A percentile compares a stretch with the other conserved stretches of the same genome.
phyloP scores from a whole-genome alignment of 805 yeast genomes.

The Priceomyces carsonii region DNA sequence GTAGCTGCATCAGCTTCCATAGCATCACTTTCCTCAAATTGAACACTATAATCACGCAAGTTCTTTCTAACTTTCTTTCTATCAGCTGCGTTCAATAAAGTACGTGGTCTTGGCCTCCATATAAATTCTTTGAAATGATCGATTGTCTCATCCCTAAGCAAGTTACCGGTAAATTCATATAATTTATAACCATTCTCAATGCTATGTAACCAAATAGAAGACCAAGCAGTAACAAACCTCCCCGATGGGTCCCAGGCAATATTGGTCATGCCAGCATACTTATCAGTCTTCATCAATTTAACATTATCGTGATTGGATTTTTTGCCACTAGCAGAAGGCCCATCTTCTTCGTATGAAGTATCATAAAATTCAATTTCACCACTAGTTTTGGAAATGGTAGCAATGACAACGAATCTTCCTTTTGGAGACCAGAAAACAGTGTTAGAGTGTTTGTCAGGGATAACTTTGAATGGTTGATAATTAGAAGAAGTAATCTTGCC shows the following conservation, averaged over 20 bases:
- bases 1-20: constrained; percentile 94
- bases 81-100: constrained; percentile 72
- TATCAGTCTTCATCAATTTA: constrained; percentile 61
- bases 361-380: constrained; percentile 87
- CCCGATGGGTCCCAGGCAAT: constrained; percentile 96
- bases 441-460: constrained; percentile 67
- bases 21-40: constrained; percentile 92
- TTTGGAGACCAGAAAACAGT: constrained; percentile 86
- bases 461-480: constrained; percentile 61
- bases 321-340: constrained; percentile 29
- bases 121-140: constrained; percentile 85
- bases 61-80: constrained; percentile 89
- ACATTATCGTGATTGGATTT: constrained; percentile 57
- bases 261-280: constrained; percentile 77
- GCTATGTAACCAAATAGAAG: constrained; percentile 80
- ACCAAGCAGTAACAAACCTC: constrained; percentile 84
- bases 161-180: constrained; percentile 79
- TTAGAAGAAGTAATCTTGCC: constrained; percentile 46
- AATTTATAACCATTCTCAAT: constrained; percentile 90
- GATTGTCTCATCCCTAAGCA: constrained; percentile 71
- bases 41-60: constrained; percentile 84
- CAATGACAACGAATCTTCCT: constrained; percentile 77
- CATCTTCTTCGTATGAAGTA: constrained; percentile 76
- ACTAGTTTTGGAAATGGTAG: constrained; percentile 47
- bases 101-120: constrained; percentile 97